Percentiles rank a stretch among this genome's conserved stretches.
These are phyloP conservation scores for Pythium rishiriense DNA, from an alignment of 352 stramenopile genomes.

Conservation along the genomic window DNA sequence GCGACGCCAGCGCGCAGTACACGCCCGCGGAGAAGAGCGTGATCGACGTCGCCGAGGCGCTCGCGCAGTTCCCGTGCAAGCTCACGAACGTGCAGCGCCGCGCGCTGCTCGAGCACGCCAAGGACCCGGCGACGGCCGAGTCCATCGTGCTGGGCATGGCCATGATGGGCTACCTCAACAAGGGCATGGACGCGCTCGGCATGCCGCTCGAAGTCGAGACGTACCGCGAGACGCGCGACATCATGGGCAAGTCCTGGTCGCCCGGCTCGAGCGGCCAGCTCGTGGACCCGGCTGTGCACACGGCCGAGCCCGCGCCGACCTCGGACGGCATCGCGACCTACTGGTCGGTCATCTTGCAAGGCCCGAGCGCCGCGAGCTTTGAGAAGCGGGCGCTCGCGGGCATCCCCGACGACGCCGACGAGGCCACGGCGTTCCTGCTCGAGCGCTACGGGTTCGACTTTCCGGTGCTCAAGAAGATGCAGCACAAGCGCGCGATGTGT, in stretches of 20 bases:
- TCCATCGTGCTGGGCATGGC: conserved; percentile 17
- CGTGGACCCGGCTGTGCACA: conserved; percentile 19
- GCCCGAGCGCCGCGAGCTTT: conserved; percentile 21
- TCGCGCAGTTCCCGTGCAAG: conserved; percentile 25
- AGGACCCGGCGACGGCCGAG: conserved; percentile 13
- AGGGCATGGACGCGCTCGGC: conserved; percentile 26
- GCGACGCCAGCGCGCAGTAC: conserved; percentile 6
- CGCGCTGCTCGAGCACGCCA: conserved; percentile 9
- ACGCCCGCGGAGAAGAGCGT: conserved; percentile 20
- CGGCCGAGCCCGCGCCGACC: conserved; percentile 8
- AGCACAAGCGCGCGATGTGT: conserved; percentile 18
- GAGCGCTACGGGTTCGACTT: conserved; percentile 16
- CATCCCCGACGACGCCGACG: conserved; percentile 4
- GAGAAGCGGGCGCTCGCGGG: conserved; percentile 18
- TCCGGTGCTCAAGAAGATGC: conserved; percentile 22
- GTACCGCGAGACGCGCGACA: conserved; percentile 24
- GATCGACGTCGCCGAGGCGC: conserved; percentile 18
- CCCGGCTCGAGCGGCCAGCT: conserved; percentile 15
- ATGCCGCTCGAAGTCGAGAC: conserved; percentile 28
- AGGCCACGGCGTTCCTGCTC: conserved; percentile 8
- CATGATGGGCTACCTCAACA: conserved; percentile 31
- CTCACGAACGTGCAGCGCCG: conserved; percentile 25
- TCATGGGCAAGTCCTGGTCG: conserved; percentile 21
- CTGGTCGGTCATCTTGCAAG: conserved; percentile 9
- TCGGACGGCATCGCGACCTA: conserved; percentile 18